Evolutionary conservation across 2,329 filamentous ascomycete genomes (phyloP).

Genomic region (Stachybotrys chlorohalonatus): DNA sequence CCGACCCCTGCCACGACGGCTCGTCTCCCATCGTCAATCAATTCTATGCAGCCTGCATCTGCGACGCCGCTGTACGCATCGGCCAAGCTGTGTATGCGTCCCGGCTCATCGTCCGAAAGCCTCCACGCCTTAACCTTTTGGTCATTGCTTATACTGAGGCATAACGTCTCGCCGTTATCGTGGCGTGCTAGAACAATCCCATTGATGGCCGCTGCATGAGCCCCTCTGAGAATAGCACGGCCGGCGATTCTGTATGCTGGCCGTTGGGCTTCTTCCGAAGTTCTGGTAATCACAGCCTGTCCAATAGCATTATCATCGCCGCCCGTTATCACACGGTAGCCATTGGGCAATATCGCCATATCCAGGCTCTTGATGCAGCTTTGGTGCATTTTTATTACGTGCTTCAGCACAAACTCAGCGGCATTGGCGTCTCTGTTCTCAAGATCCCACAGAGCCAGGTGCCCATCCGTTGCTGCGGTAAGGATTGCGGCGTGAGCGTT

Average conservation of each 20-base stretch:
- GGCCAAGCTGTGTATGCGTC: slow-evolving; percentile 29
- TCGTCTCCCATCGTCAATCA: slow-evolving; percentile 17
- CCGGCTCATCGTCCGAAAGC: slow-evolving; percentile 14
- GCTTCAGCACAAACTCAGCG: slow-evolving; percentile 15
- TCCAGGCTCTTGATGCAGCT: slow-evolving; percentile 66
- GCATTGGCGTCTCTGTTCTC: slow-evolving; percentile 1
- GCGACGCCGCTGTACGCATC: slow-evolving; percentile 51
- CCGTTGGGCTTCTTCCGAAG: slow-evolving; percentile 6
- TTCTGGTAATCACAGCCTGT: slow-evolving; percentile 29
- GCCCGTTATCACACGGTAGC: slow-evolving; percentile 56
- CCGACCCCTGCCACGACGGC: slow-evolving; percentile 37
- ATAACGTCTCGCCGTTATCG: slow-evolving; percentile 7
- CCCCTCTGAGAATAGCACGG: slow-evolving; percentile 28
- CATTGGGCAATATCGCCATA: slow-evolving; percentile 20
- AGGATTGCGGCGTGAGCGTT: slow-evolving; percentile 33
- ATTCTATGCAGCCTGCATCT: slow-evolving; percentile 45
- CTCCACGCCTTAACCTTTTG: slow-evolving; percentile 51
- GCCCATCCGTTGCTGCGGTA: slow-evolving; percentile 75
- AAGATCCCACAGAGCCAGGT: slow-evolving; percentile 35
- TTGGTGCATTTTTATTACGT: slow-evolving; percentile 56
- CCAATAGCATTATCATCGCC: slow-evolving; percentile 83
- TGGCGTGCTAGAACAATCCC: slow-evolving; percentile 32
- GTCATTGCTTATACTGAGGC: slow-evolving; percentile 49
- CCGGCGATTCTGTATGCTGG: slow-evolving; percentile 12
- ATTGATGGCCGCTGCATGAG: slow-evolving; percentile 67